Evolutionary conservation across 345 rosid genomes (phyloP).

Genomic region (Melaleuca quinquenervia): DNA sequence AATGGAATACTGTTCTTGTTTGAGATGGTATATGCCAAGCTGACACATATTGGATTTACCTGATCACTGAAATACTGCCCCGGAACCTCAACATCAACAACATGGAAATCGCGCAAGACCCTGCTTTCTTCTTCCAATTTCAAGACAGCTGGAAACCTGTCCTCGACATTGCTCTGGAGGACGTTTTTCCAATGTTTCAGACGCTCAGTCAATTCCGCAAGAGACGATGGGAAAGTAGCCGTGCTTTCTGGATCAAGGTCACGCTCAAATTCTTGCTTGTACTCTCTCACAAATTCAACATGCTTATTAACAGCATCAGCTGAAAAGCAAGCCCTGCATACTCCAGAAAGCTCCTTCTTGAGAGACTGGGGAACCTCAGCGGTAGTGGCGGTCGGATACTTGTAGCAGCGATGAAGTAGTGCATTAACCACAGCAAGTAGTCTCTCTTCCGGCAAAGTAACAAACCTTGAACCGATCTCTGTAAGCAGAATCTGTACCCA

Average conservation of each 20-base stretch:
- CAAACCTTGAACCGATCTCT: slow-evolving; percentile 95
- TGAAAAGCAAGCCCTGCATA: slow-evolving; percentile 97
- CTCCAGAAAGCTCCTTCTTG: slow-evolving; percentile 97
- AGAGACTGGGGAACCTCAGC: slow-evolving; percentile 99
- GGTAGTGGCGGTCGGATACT: slow-evolving; percentile 94
- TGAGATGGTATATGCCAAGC: neutral
- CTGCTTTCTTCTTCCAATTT: slow-evolving; percentile 97
- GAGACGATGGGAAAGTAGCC: slow-evolving; percentile 84
- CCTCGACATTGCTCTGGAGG: slow-evolving; percentile 97
- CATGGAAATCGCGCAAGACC: slow-evolving; percentile 86
- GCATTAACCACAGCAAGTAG: slow-evolving; percentile 97
- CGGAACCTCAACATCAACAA: slow-evolving; percentile 98
- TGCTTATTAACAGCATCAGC: slow-evolving; percentile 97
- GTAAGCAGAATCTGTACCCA: slow-evolving; percentile 73
- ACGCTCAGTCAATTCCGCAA: slow-evolving; percentile 75
- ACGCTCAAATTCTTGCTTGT: slow-evolving; percentile 94
- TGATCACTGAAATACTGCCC: slow-evolving; percentile 97
- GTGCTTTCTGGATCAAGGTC: slow-evolving; percentile 98
- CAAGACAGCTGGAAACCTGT: slow-evolving; percentile 89
- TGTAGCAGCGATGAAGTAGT: slow-evolving; percentile 93
- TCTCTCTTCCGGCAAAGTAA: slow-evolving; percentile 95
- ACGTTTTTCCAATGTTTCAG: slow-evolving; percentile 97
- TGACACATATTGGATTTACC: slow-evolving; percentile 22
- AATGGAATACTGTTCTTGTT: neutral
- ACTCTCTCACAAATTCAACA: slow-evolving; percentile 95